Percentiles rank a stretch among this genome's conserved stretches.
Evolutionary conservation across 257 asterid species (phyloP).

Genomic region (Gentiana straminea): DNA sequence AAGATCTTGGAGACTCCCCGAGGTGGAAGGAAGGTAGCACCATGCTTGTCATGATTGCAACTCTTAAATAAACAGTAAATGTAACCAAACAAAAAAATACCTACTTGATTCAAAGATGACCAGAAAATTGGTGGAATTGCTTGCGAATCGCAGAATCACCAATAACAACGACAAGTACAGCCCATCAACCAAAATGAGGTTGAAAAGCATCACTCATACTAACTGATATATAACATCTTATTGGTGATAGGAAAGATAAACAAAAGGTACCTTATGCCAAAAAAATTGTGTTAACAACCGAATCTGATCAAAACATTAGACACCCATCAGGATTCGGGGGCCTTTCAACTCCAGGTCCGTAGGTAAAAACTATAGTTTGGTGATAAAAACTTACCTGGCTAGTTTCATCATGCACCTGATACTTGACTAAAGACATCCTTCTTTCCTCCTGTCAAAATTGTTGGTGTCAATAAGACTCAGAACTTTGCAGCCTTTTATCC

Average conservation of each 20-base stretch:
- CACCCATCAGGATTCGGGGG: conserved; percentile 48
- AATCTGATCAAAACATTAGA: conserved; percentile 32
- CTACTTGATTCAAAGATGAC: conserved; percentile 83
- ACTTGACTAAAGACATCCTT: conserved; percentile 86
- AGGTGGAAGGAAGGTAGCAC: conserved; percentile 21
- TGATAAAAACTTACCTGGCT: conserved; percentile 93
- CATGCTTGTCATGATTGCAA: conserved; percentile 37
- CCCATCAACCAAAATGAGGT: conserved; percentile 47
- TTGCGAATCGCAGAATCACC: conserved; percentile 75
- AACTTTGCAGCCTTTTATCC: not conserved
- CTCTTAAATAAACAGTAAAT: conserved; percentile 40
- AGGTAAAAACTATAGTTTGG: conserved; percentile 23
- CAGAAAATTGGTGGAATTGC: conserved; percentile 67
- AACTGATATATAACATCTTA: conserved; percentile 5
- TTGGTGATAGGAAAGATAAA: conserved; percentile 12
- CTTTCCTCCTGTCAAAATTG: conserved; percentile 74
- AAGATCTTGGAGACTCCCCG: conserved; percentile 42
- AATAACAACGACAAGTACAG: conserved; percentile 30
- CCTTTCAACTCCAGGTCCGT: conserved; percentile 37
- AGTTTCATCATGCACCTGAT: conserved; percentile 99
- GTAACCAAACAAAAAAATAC: conserved; percentile 29
- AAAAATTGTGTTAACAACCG: conserved; percentile 31
- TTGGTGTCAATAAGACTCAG: conserved; percentile 4
- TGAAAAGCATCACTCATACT: conserved; percentile 23
- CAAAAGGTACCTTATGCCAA: conserved; percentile 12